phyloP scores from a whole-genome alignment of 768 basidiomycete genomes.

The Dacryopinax primogenitus region DNA sequence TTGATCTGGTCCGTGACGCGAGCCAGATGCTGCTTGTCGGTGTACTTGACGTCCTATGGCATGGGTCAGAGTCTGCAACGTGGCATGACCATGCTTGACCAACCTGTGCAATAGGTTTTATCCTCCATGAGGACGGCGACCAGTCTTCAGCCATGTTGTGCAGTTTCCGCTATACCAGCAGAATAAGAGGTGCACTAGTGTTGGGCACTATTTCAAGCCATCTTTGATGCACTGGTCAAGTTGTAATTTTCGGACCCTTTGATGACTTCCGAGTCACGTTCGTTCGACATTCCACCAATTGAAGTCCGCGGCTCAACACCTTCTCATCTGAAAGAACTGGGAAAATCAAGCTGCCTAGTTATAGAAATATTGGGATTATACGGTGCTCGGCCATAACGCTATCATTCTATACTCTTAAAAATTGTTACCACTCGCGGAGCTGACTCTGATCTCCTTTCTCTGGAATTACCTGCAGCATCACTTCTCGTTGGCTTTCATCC shows the following conservation, averaged over 20 bases:
- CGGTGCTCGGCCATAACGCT: too few relatives aligned
- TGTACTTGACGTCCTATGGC: slow-evolving; percentile 54
- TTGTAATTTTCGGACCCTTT: slow-evolving; percentile 7
- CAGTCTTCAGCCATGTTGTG: slow-evolving; percentile 30
- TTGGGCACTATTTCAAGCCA: background rate
- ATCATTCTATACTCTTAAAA: too few relatives aligned
- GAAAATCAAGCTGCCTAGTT: too few relatives aligned
- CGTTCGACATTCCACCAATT: too few relatives aligned
- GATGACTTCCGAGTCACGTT: too few relatives aligned
- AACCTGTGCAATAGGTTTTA: slow-evolving; percentile 65
- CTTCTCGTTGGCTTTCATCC: slow-evolving; percentile 1
- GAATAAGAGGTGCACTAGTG: background rate
- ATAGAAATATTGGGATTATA: too few relatives aligned
- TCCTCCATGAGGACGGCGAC: slow-evolving; percentile 70
- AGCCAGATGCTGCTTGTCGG: slow-evolving; percentile 45
- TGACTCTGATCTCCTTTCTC: background rate
- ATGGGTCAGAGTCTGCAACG: background rate
- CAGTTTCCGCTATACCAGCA: slow-evolving; percentile 9
- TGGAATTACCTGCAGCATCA: background rate
- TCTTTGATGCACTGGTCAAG: background rate
- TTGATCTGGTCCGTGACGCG: slow-evolving; percentile 71
- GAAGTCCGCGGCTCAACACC: too few relatives aligned
- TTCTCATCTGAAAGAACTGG: too few relatives aligned
- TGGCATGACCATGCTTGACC: slow-evolving; percentile 13
- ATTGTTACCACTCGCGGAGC: background rate